Evolutionary conservation across 305 asterid genomes (phyloP).

Genomic region (Withania somnifera): DNA sequence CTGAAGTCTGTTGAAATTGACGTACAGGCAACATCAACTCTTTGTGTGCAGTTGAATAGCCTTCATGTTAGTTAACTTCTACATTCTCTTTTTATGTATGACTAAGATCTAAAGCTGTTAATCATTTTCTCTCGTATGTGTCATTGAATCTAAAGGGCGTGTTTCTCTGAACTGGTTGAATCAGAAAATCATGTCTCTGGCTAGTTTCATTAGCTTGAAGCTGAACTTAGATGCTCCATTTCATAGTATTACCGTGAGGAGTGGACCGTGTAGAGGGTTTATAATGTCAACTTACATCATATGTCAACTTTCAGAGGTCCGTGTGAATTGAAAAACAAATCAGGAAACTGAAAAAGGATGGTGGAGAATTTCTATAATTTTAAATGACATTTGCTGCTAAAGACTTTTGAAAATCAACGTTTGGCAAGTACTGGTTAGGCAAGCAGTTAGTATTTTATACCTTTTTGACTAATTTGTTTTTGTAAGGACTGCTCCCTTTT

Average conservation of each 20-base stretch:
- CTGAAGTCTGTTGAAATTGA: slow-evolving; percentile 53
- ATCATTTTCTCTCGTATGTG: not conserved
- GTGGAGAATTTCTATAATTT: not conserved
- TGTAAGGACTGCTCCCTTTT: not conserved
- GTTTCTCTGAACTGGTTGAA: not conserved
- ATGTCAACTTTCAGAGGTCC: not conserved
- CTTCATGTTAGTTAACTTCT: slow-evolving; percentile 69
- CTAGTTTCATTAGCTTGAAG: not conserved
- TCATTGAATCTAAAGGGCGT: not conserved
- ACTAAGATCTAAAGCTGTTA: not conserved
- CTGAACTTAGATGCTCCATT: not conserved
- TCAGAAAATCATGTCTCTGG: not conserved
- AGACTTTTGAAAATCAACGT: not conserved
- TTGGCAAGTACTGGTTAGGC: not conserved
- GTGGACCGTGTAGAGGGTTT: not conserved
- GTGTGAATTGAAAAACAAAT: not conserved
- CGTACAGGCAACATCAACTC: slow-evolving; percentile 60
- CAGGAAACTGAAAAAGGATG: not conserved
- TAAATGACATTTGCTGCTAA: not conserved
- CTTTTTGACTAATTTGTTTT: not conserved
- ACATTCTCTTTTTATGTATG: not conserved
- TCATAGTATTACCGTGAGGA: not conserved
- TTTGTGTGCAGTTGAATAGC: slow-evolving; percentile 85
- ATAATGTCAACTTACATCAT: not conserved
- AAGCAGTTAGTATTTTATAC: not conserved